Conservation (phyloP, 2,329 filamentous ascomycete species). For the Bisporella sp. region DNA sequence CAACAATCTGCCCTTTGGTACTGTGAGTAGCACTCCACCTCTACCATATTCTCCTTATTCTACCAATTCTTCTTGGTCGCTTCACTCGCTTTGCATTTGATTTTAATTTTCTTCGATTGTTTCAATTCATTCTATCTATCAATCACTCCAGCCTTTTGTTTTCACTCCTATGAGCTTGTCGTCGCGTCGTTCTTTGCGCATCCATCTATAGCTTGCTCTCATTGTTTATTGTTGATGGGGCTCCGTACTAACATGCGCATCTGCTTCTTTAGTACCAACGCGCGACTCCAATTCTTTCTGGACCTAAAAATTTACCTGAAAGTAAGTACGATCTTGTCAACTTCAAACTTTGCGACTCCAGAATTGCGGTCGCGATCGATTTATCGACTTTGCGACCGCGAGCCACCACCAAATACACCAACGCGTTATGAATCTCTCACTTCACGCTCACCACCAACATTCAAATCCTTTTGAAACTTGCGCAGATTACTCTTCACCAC, state of each 20-base stretch:
- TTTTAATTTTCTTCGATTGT: too few relatives aligned
- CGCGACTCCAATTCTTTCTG: slow-evolving; percentile 3
- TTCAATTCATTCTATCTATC: too few relatives aligned
- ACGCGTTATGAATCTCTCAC: neutral
- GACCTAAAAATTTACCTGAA: slow-evolving; percentile 5
- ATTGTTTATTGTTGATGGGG: slow-evolving; percentile 13
- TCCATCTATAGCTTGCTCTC: slow-evolving; percentile 6
- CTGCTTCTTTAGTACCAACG: slow-evolving; percentile 15
- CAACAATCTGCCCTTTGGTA: too few relatives aligned
- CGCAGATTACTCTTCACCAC: too few relatives aligned
- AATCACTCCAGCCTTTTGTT: neutral
- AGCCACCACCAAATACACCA: neutral
- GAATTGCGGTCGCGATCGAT: slow-evolving; percentile 12
- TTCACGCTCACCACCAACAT: too few relatives aligned
- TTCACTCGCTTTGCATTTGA: too few relatives aligned
- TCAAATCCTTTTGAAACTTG: too few relatives aligned
- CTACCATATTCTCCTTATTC: too few relatives aligned
- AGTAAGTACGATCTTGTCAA: slow-evolving; percentile 13
- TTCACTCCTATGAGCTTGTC: neutral
- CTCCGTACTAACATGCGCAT: neutral
- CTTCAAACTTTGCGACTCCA: slow-evolving; percentile 8
- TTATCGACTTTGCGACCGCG: slow-evolving; percentile 19
- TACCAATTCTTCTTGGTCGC: too few relatives aligned
- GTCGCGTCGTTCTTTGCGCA: slow-evolving; percentile 12
- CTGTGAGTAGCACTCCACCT: too few relatives aligned